Evolutionary conservation across 345 rosid genomes (phyloP), one percentile per base, ranked within the genome.

Genomic region (Salix koriyanagi): DNA sequence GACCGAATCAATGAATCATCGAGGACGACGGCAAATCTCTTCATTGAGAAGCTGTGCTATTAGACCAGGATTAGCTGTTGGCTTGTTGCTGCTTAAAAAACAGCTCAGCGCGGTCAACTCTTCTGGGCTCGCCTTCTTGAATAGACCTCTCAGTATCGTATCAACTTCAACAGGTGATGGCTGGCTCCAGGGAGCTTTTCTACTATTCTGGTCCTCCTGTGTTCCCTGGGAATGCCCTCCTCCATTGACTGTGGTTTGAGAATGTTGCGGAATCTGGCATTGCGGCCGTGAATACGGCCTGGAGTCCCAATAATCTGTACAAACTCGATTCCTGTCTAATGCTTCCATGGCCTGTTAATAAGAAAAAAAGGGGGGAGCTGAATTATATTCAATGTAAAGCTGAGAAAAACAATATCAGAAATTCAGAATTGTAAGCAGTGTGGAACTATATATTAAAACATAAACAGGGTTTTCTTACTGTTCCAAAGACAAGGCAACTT

Each of bases 241-340:
- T 30, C 76, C 75, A 72, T 19, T 83, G 62, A 79, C 82, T 71
- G 79, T 80, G 32, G 21, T 30, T 64, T 82, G 88, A 73, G 85
- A 70, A 77, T 84, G 85, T 72, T 82, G 91, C 54, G 87, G 87
- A 62, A 89, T 87, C 78, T 91, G 97, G 74, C 89, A 87, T 77
- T 83, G 95, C 58, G 90, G 95, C 71, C 97, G 87, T 9, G 97
- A 94, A 68, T 89, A 94, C 39, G 97, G 99, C 79, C 99, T 88
- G n/a, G 91, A 90, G 58, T 90, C 94, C 99, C 99, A 96, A 75
- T 96, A 96, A 54, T 90, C 97, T 34, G 80, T 85, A 84, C 99
- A 96, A 73, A 94, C 91, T 78, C 99, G 87, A 82, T 85, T 85
- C 58, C 79, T 75, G 58, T 96, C 99, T 91, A 91, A 71, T 71